Evolutionary conservation across 768 basidiomycete species (phyloP), one percentile per base, ranked within the genome.

Genomic region (Russula virescens): DNA sequence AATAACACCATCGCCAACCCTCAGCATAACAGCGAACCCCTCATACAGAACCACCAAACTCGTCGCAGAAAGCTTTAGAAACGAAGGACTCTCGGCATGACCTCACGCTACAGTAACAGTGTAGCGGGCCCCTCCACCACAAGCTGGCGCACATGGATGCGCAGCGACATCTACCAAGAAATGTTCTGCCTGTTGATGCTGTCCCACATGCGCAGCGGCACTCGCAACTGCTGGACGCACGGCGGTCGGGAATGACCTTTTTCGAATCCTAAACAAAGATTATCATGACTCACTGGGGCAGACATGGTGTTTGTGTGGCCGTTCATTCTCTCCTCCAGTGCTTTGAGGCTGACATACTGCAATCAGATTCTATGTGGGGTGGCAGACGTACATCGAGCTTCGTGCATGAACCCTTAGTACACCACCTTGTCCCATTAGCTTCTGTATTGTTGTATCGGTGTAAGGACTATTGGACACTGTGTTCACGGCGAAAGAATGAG

Each of bases 61-160:
- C 2, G 7, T 31, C 31, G 3, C 19, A 13, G 28, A 34, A 21
- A 35, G 35, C n/a, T 38, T 19, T 11, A 21, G 25, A 45, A 50
- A 16, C 18, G 1, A 42, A 62, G 19, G 7, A 10, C 4, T 42
- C 8, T 23, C 16, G 23, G 23, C n/a, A 63, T 63, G 62, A 48
- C 57, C 31, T 40, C 28, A n/a, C 28, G 62, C 62, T 63, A 59
- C 61, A 58, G 50, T 53, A 58, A 59, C 56, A 58, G 56, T 58
- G 62, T 63, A 63, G 62, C 62, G 57, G 62, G 61, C 61, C 61
- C 62, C 62, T 63, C 62, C 35, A 63, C 62, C 62, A 63, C 57
- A 63, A 58, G 8, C 46, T n/a, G 14, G 46, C 28, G 51, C 51
- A 21, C 45, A 48, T 45, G 10, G 19, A 58, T 25, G 38, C 57